Evolutionary conservation across 2,329 filamentous ascomycete genomes (phyloP), one percentile per base, ranked within the genome.

Genomic region (Helicocarpus griseus): DNA sequence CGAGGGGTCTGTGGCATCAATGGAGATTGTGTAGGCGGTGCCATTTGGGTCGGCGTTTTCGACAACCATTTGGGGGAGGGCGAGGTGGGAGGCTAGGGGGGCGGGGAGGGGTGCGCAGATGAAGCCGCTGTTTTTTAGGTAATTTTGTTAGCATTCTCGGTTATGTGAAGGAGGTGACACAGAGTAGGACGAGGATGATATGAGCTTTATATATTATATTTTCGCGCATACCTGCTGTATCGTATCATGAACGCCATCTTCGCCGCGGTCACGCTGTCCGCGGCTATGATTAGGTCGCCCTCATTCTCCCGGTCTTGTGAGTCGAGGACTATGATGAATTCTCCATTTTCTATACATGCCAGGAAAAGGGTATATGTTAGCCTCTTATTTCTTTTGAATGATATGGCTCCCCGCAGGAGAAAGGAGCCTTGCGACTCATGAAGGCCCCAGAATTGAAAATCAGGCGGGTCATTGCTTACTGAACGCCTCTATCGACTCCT

Each of bases 211-310:
- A 11, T 31, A 13, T 31, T 31, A 29, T 19, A 26, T n/a, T n/a
- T n/a, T 21, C 4, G 26, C 8, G 19, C 58, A 50, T 62, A 75
- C 73, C 73, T 89, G 36, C 87, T 86, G 76, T 95, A 82, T 63
- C 89, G 88, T 69, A 98, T 81, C 79, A 98, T 85, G 76, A 96
- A 98, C 62, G 89, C 88, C 83, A 95, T 94, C 73, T 97, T 91
- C 58, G 87, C 80, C 22, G 89, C 78, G 7, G 91, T 95, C 57
- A 96, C 74, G 63, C 86, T 79, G 59, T 89, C 76, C 56, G 89
- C 91, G 59, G 93, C 88, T 65, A 97, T 94, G 70, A 97, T 96
- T 46, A 98, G 81, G 73, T 98, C 93, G 69, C 90, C 93, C 78
- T 98, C 93, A 70, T 98, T 98, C 71, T 98, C 93, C 69, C 93